phyloP scores from a whole-genome alignment of 2,329 filamentous ascomycete genomes.

The Trichophyton simii region DNA sequence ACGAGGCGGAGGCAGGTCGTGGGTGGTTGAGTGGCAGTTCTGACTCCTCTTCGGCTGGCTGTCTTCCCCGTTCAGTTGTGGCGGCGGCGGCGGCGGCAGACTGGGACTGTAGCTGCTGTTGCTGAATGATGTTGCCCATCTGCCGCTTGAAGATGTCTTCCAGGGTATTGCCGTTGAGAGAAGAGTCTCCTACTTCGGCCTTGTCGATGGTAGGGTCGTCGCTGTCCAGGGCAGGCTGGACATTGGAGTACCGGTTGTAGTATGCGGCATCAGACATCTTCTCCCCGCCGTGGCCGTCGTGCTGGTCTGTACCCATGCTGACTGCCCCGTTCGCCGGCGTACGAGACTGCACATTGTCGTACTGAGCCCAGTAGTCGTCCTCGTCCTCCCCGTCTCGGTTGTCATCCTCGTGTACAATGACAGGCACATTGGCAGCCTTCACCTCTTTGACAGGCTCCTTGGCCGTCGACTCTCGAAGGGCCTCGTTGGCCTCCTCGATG shows the following conservation, averaged over 20 bases:
- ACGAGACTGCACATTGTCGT: constrained; percentile 44
- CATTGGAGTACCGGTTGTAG: constrained; percentile 48
- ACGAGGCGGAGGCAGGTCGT: constrained; percentile 29
- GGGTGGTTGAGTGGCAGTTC: constrained; percentile 27
- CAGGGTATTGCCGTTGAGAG: constrained; percentile 42
- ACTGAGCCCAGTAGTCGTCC: constrained; percentile 53
- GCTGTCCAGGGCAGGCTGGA: constrained; percentile 52
- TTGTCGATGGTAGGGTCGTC: constrained; percentile 49
- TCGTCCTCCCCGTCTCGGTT: constrained; percentile 44
- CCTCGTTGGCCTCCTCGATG: constrained; percentile 44
- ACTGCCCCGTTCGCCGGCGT: constrained; percentile 35
- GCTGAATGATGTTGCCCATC: constrained; percentile 18
- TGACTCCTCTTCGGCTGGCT: neutral
- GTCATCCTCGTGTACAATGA: constrained; percentile 14
- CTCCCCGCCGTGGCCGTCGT: constrained; percentile 18
- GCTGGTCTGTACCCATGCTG: neutral
- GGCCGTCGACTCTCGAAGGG: constrained; percentile 25
- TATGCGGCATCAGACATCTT: constrained; percentile 44
- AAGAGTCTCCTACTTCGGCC: constrained; percentile 37
- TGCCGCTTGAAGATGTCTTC: constrained; percentile 29
- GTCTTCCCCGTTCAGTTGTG: neutral
- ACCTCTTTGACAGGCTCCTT: constrained; percentile 26
- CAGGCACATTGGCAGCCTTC: neutral
- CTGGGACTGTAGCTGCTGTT: constrained; percentile 9
- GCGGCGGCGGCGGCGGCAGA: neutral